These are phyloP conservation scores for Protomyces arabidopsidicola DNA, from an alignment of 1,139 yeast species.

Conservation along the genomic window DNA sequence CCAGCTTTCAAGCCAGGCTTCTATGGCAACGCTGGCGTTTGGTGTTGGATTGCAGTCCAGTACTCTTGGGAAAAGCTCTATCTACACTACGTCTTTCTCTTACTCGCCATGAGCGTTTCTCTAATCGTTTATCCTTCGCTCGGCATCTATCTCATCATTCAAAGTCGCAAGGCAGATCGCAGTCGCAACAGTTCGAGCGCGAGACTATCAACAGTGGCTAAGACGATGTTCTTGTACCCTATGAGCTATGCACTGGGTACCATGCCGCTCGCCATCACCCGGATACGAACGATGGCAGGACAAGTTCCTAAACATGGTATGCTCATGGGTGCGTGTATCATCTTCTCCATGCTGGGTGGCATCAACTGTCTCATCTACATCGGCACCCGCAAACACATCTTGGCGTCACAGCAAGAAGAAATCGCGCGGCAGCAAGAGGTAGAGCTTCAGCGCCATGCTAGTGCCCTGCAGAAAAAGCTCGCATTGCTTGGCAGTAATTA, in stretches of 20 bases:
- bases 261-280: not conserved
- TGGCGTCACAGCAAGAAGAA: not conserved
- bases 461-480: not conserved
- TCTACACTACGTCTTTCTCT: not conserved
- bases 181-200: not conserved
- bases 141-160: not conserved
- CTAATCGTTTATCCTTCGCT: not conserved
- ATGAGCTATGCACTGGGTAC: slow-evolving; percentile 2
- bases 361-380: slow-evolving; percentile 1
- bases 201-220: not conserved
- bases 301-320: not conserved
- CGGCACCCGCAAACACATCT: not conserved
- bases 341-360: not conserved
- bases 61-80: not conserved
- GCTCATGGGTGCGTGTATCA: not conserved
- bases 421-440: not conserved
- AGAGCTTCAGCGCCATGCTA: not conserved
- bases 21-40: not conserved
- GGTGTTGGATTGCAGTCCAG: slow-evolving; percentile 1
- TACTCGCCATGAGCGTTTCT: not conserved
- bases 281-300: not conserved
- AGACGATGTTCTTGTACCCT: slow-evolving; percentile 3
- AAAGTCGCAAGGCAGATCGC: not conserved
- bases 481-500: not conserved
- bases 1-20: not conserved